These are phyloP conservation scores for Aurantiochytrium sp. DNA, from an alignment of 108 stramenopile genomes.

Conservation along the genomic window DNA sequence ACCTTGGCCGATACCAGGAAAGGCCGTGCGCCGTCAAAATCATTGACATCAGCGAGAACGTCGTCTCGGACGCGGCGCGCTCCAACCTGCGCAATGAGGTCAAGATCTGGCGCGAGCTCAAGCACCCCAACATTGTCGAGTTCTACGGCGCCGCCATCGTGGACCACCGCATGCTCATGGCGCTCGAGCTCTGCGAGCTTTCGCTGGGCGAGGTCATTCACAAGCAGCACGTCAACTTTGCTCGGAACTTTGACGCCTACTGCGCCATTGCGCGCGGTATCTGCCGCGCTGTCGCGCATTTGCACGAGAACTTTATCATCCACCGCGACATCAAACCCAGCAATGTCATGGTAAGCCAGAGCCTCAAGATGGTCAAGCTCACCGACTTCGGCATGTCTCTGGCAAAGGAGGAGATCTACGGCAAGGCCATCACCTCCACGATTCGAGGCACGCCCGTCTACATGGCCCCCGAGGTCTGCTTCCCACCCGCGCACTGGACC, in stretches of 20 bases:
- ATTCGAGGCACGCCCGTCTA: not conserved
- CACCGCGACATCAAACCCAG: slow-evolving; percentile 60
- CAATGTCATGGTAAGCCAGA: slow-evolving; percentile 46
- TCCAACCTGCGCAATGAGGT: not conserved
- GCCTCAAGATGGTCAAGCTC: not conserved
- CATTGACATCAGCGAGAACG: not conserved
- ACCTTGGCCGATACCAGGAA: not conserved
- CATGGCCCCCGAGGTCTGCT: slow-evolving; percentile 8
- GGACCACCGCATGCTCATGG: not conserved
- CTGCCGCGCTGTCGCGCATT: slow-evolving; percentile 30
- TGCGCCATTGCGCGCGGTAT: slow-evolving; percentile 17
- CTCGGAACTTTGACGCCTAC: not conserved
- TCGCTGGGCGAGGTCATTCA: slow-evolving; percentile 16
- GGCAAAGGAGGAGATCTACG: not conserved
- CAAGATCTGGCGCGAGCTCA: not conserved
- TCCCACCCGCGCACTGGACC: slow-evolving; percentile 1
- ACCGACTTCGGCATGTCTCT: slow-evolving; percentile 10
- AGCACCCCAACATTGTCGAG: not conserved
- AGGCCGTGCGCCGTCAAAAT: not conserved
- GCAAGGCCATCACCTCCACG: not conserved
- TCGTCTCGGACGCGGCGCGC: not conserved
- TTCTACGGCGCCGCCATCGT: not conserved
- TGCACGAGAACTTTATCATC: slow-evolving; percentile 47
- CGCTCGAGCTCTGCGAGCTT: not conserved
- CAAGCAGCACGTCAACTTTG: not conserved